phyloP scores from a whole-genome alignment of 768 basidiomycete species.

The Cystoderma amianthinum region DNA sequence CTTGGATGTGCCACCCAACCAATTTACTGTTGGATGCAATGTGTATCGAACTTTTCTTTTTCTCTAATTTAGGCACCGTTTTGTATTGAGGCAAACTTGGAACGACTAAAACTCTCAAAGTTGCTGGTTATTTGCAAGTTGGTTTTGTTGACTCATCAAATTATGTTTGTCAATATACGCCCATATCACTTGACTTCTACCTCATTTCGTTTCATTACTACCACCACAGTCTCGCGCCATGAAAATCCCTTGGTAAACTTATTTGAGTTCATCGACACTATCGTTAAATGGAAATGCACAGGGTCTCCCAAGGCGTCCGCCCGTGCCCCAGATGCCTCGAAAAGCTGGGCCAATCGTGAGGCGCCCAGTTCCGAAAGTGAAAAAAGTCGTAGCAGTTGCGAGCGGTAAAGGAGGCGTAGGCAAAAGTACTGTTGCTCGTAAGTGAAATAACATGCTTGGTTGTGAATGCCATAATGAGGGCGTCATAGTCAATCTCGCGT shows the following conservation, averaged over 20 bases:
- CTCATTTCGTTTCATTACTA: constrained; percentile 16
- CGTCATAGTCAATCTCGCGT: constrained; percentile 70
- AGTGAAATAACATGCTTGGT: constrained; percentile 9
- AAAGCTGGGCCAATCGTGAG: constrained; percentile 46
- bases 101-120: too few species aligned
- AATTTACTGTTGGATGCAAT: too few species aligned
- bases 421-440: constrained; percentile 90
- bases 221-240: constrained; percentile 26
- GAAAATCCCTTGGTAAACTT: constrained; percentile 53
- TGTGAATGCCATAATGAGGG: not conserved
- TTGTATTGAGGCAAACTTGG: too few species aligned
- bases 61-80: too few species aligned
- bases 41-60: too few species aligned
- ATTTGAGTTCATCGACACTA: not conserved
- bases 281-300: constrained; percentile 6
- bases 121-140: too few species aligned
- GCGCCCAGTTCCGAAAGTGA: constrained; percentile 62
- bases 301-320: constrained; percentile 23
- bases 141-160: too few species aligned
- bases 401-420: constrained; percentile 96
- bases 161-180: too few species aligned
- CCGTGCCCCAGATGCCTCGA: constrained; percentile 56
- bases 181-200: too few species aligned
- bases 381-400: constrained; percentile 77
- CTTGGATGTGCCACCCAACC: too few species aligned